Conservation (phyloP, 1,139 yeast genomes). For the Candida labiduridarum region DNA sequence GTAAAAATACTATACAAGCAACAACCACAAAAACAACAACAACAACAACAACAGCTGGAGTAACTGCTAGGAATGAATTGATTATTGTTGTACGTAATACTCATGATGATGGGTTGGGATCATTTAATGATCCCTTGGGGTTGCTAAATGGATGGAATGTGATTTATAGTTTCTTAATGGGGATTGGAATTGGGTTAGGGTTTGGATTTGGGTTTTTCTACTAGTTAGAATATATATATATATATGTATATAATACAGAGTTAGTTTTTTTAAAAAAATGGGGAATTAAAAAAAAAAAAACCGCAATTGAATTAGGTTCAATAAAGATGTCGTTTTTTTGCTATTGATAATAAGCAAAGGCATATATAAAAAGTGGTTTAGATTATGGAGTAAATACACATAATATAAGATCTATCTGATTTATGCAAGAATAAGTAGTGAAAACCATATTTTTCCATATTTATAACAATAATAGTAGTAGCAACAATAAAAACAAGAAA, state of each 20-base stretch:
- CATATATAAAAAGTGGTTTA: no score
- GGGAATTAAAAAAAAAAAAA: not conserved
- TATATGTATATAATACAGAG: not conserved
- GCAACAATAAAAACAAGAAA: no score
- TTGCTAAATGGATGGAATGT: slow-evolving; percentile 3
- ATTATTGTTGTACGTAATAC: not conserved
- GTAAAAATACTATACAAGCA: not conserved
- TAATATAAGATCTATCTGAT: no score
- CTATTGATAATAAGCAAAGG: no score
- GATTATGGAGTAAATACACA: no score
- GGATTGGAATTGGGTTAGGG: slow-evolving; percentile 2
- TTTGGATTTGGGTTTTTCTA: slow-evolving; percentile 5
- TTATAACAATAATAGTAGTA: no score
- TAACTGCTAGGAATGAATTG: not conserved
- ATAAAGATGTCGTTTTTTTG: no score
- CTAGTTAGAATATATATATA: not conserved
- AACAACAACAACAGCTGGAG: not conserved
- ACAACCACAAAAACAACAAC: not conserved
- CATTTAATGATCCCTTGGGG: slow-evolving; percentile 1
- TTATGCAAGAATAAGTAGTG: no score
- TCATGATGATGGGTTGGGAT: not conserved
- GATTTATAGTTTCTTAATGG: slow-evolving; percentile 1
- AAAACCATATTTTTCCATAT: no score
- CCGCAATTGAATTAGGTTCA: not conserved
- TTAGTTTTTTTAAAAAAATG: not conserved